Evolutionary conservation across 495 filamentous ascomycete species (phyloP).

Genomic region (Lasiosphaeria ovina): DNA sequence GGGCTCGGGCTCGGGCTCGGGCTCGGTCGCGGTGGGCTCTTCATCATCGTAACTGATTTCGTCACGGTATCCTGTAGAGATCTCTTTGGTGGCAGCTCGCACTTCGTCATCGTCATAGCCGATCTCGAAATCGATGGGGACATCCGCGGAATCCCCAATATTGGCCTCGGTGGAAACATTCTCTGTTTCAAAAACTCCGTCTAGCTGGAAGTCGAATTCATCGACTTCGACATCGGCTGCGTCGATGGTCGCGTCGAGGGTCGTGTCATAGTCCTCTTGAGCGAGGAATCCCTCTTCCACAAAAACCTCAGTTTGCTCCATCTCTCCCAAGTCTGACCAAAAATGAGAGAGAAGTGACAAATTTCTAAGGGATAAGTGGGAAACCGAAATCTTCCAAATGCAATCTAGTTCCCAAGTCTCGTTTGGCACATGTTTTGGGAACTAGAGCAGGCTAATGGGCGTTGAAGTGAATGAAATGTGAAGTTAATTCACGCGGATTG

Average conservation of each 20-base stretch:
- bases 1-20: background rate
- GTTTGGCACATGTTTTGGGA: no score
- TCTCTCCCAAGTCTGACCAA: constrained; percentile 4
- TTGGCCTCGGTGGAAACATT: background rate
- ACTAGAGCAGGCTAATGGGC: no score
- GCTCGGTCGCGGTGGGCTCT: constrained; percentile 4
- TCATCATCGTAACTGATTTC: constrained; percentile 37
- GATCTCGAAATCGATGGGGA: constrained; percentile 20
- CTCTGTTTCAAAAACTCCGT: constrained; percentile 15
- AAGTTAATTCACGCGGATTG: no score
- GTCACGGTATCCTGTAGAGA: constrained; percentile 24
- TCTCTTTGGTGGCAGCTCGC: constrained; percentile 14
- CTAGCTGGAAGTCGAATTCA: constrained; percentile 33
- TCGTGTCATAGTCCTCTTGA: constrained; percentile 28
- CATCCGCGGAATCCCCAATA: background rate
- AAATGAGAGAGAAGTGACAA: background rate
- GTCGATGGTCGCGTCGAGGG: constrained; percentile 14
- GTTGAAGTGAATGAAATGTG: no score
- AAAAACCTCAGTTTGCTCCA: constrained; percentile 28
- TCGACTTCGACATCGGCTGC: constrained; percentile 19
- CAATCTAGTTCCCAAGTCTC: no score
- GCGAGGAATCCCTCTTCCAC: constrained; percentile 25
- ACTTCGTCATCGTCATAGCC: constrained; percentile 21
- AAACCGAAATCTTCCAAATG: no score
- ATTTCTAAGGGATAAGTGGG: background rate